Evolutionary conservation across 306 rosid genomes (phyloP).

Genomic region (Corylus heterophylla): DNA sequence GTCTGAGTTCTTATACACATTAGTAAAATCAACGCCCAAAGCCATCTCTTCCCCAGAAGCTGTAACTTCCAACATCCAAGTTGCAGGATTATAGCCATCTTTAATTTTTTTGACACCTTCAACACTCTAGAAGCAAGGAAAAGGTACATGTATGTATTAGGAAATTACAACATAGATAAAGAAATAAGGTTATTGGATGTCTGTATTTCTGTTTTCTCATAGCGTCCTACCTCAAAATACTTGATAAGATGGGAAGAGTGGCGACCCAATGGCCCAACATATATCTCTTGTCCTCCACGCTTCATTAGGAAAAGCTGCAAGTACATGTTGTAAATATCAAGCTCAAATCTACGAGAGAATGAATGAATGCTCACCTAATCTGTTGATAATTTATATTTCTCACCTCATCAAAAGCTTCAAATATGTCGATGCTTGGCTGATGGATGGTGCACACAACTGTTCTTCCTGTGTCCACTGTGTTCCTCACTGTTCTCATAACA

Average conservation of each 20-base stretch:
- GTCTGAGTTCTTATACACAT: slow-evolving; percentile 38
- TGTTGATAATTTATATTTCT: background rate
- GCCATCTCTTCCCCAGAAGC: slow-evolving; percentile 40
- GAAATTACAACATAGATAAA: background rate
- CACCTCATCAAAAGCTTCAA: slow-evolving; percentile 60
- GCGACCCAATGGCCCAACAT: slow-evolving; percentile 49
- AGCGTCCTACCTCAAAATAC: slow-evolving; percentile 43
- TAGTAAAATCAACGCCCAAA: slow-evolving; percentile 43
- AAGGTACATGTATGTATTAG: background rate
- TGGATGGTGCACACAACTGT: slow-evolving; percentile 64
- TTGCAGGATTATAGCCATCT: slow-evolving; percentile 47
- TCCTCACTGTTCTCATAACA: slow-evolving; percentile 60
- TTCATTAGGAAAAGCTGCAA: slow-evolving; percentile 50
- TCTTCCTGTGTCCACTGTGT: slow-evolving; percentile 55
- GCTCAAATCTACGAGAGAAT: background rate
- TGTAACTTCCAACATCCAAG: slow-evolving; percentile 62
- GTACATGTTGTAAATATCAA: background rate
- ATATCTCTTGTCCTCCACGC: slow-evolving; percentile 53
- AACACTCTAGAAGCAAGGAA: slow-evolving; percentile 32
- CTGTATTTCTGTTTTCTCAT: background rate
- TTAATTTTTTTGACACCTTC: slow-evolving; percentile 39
- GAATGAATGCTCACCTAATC: background rate
- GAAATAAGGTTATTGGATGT: background rate
- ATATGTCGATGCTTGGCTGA: slow-evolving; percentile 65
- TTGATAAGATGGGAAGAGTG: slow-evolving; percentile 39